Percentiles rank a stretch among this genome's conserved stretches.
phyloP scores from a whole-genome alignment of 2,329 filamentous ascomycete species.

The Calonectria pauciramosa region DNA sequence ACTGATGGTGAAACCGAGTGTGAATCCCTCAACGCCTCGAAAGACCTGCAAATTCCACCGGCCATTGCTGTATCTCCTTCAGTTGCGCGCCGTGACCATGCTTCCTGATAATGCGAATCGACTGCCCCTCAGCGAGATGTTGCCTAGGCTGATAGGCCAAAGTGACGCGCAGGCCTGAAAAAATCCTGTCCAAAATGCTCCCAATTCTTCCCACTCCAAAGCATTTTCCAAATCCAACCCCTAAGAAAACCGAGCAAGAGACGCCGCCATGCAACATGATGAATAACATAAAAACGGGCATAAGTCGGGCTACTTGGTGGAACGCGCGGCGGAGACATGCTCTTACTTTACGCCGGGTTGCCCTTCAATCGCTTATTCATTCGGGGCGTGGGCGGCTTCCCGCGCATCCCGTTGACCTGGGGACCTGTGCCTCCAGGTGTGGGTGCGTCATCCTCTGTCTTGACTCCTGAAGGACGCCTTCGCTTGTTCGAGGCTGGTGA shows the following conservation, averaged over 20 bases:
- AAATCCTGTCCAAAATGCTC: slow-evolving; percentile 40
- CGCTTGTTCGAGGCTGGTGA: slow-evolving; percentile 73
- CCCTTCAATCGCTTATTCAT: slow-evolving; percentile 69
- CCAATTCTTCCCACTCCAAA: slow-evolving; percentile 37
- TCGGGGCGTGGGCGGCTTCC: slow-evolving; percentile 70
- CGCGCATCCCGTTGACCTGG: slow-evolving; percentile 67
- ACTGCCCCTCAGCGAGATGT: slow-evolving; percentile 29
- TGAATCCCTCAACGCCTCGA: slow-evolving; percentile 22
- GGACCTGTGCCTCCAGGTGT: slow-evolving; percentile 58
- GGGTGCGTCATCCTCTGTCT: slow-evolving; percentile 69
- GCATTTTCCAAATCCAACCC: slow-evolving; percentile 41
- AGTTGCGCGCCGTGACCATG: slow-evolving; percentile 17
- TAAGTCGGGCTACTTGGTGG: slow-evolving; percentile 30
- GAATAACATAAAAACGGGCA: slow-evolving; percentile 48
- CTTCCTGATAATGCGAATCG: slow-evolving; percentile 21
- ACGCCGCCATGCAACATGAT: slow-evolving; percentile 56
- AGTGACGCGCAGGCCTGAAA: slow-evolving; percentile 24
- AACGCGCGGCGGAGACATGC: slow-evolving; percentile 6
- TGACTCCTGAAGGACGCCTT: slow-evolving; percentile 69
- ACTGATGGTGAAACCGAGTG: slow-evolving; percentile 10
- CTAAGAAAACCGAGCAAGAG: slow-evolving; percentile 45
- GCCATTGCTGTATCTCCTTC: not conserved
- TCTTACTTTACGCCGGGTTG: slow-evolving; percentile 52
- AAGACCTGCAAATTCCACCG: slow-evolving; percentile 6
- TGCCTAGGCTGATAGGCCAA: slow-evolving; percentile 22